These are phyloP conservation scores for Aciculosporium take DNA, from an alignment of 2,329 filamentous ascomycete genomes.

Conservation along the genomic window DNA sequence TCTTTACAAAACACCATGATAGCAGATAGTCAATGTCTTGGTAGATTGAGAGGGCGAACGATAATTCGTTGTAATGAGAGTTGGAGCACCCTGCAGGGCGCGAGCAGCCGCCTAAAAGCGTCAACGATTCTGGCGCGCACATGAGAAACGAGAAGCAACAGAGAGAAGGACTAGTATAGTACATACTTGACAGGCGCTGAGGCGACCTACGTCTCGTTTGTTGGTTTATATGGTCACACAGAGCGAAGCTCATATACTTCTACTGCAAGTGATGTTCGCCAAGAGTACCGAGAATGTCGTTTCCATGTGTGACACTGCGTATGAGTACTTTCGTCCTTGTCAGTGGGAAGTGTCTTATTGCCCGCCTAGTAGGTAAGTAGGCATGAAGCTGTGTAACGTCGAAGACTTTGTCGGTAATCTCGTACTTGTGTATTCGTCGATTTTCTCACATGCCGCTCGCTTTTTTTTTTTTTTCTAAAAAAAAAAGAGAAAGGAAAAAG, in stretches of 20 bases:
- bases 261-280: conserved; percentile 1
- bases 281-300: neutral
- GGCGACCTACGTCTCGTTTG: neutral
- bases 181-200: neutral
- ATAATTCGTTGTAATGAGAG: neutral
- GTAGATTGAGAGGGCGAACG: neutral
- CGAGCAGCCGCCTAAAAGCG: neutral
- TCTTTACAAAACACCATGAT: conserved; percentile 6
- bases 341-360: neutral
- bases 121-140: neutral
- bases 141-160: neutral
- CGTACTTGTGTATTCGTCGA: neutral
- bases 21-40: neutral
- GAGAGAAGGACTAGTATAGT: neutral
- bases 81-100: neutral
- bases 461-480: neutral
- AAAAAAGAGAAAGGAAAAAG: neutral
- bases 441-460: too few species aligned
- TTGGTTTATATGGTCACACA: neutral
- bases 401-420: neutral
- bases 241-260: neutral
- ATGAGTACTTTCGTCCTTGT: neutral
- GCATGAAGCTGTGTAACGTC: neutral
- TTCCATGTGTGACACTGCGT: conserved; percentile 2
- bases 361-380: neutral